A percentile compares a stretch with the other conserved stretches of the same genome.
Conservation (phyloP, 805 yeast genomes). For the Metschnikowia kunwiensis region DNA sequence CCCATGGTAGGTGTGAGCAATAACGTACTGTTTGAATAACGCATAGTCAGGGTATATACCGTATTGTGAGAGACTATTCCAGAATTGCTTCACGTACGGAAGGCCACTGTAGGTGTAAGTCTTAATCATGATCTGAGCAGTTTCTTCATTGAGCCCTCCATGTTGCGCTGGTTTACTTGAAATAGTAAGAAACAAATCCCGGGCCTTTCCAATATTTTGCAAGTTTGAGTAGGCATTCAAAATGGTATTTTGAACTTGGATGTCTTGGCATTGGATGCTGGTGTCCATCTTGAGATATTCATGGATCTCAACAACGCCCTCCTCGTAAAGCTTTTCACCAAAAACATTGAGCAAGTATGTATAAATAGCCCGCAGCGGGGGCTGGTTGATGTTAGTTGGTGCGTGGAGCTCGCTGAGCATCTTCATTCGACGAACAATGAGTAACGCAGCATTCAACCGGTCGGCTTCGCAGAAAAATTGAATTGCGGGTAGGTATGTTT, state of each 20-base stretch:
- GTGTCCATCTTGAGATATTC: slow-evolving; percentile 60
- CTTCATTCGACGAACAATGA: slow-evolving; percentile 59
- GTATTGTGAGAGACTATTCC: slow-evolving; percentile 55
- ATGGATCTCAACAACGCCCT: slow-evolving; percentile 65
- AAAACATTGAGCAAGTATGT: slow-evolving; percentile 57
- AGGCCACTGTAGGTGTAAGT: slow-evolving; percentile 54
- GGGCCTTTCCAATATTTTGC: slow-evolving; percentile 52
- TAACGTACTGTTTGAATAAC: slow-evolving; percentile 56
- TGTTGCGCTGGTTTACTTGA: slow-evolving; percentile 45
- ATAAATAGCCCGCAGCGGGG: slow-evolving; percentile 47
- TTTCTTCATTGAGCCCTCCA: slow-evolving; percentile 58
- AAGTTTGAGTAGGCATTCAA: slow-evolving; percentile 62
- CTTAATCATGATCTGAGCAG: slow-evolving; percentile 65
- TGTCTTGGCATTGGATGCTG: slow-evolving; percentile 48
- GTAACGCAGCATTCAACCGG: slow-evolving; percentile 60
- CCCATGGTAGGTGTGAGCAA: slow-evolving; percentile 70
- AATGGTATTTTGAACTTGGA: slow-evolving; percentile 56
- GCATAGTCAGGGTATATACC: slow-evolving; percentile 51
- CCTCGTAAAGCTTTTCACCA: slow-evolving; percentile 55
- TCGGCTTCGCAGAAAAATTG: slow-evolving; percentile 50
- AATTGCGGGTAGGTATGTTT: slow-evolving; percentile 57
- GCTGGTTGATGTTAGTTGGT: slow-evolving; percentile 13
- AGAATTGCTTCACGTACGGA: slow-evolving; percentile 55
- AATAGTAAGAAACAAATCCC: slow-evolving; percentile 60
- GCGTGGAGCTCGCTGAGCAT: slow-evolving; percentile 53